Evolutionary conservation across 2,329 filamentous ascomycete species (phyloP).

Genomic region (Pestalotiopsis sp.): DNA sequence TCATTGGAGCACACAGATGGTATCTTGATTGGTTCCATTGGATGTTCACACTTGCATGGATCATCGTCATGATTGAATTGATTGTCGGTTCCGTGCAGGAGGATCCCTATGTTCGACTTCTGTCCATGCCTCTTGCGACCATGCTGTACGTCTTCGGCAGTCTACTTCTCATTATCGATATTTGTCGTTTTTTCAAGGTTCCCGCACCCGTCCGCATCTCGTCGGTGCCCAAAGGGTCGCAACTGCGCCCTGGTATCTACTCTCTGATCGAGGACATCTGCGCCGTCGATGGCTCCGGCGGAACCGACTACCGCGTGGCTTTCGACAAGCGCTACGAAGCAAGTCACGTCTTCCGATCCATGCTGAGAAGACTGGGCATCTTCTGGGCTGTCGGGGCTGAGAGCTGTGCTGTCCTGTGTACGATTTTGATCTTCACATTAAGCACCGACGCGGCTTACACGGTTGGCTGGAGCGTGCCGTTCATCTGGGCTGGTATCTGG

Average conservation of each 20-base stretch:
- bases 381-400: conserved; percentile 48
- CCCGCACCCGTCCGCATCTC: conserved; percentile 53
- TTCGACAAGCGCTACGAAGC: conserved; percentile 55
- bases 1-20: conserved; percentile 26
- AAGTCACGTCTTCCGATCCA: conserved; percentile 53
- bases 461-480: conserved; percentile 19
- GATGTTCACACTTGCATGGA: conserved; percentile 57
- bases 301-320: conserved; percentile 52
- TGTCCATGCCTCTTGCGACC: conserved; percentile 53
- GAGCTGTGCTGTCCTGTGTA: conserved; percentile 19
- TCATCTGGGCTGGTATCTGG: conserved; percentile 20
- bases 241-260: conserved; percentile 56
- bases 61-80: conserved; percentile 58
- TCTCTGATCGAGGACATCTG: conserved; percentile 56
- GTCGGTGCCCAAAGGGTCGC: conserved; percentile 50
- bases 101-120: conserved; percentile 45
- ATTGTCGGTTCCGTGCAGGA: conserved; percentile 40
- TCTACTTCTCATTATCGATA: conserved; percentile 52
- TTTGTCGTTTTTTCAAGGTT: conserved; percentile 44
- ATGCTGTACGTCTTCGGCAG: conserved; percentile 55
- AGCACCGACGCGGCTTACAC: conserved; percentile 14
- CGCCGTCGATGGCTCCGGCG: conserved; percentile 54
- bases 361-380: conserved; percentile 52
- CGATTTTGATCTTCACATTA: conserved; percentile 16
- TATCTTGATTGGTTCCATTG: conserved; percentile 61